These are phyloP conservation scores for Penicillium corylophilum DNA, from an alignment of 2,329 filamentous ascomycete species.

Conservation along the genomic window DNA sequence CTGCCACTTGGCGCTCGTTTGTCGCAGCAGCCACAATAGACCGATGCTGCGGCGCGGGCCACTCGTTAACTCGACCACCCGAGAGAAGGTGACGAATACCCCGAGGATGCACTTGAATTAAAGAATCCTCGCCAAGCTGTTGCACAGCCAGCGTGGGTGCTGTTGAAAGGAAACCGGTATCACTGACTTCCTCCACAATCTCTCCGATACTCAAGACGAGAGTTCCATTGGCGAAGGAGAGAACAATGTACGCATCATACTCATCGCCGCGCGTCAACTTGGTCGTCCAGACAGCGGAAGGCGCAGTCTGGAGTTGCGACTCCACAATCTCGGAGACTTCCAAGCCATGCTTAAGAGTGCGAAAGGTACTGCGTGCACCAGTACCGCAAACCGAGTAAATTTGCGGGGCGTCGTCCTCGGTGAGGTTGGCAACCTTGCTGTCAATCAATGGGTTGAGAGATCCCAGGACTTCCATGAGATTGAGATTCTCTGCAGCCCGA, in stretches of 20 bases:
- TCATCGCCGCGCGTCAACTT: slow-evolving; percentile 79
- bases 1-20: slow-evolving; percentile 88
- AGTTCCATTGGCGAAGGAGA: slow-evolving; percentile 87
- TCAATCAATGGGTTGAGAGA: slow-evolving; percentile 90
- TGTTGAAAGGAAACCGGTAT: slow-evolving; percentile 86
- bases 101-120: slow-evolving; percentile 94
- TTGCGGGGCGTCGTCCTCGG: slow-evolving; percentile 89
- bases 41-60: slow-evolving; percentile 88
- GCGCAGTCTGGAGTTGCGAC: slow-evolving; percentile 83
- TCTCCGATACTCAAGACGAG: slow-evolving; percentile 93
- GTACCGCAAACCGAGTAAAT: slow-evolving; percentile 92
- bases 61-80: slow-evolving; percentile 78
- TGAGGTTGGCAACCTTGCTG: slow-evolving; percentile 87
- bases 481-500: slow-evolving; percentile 75
- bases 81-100: slow-evolving; percentile 88
- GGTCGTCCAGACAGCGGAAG: slow-evolving; percentile 91
- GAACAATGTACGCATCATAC: slow-evolving; percentile 91
- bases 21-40: slow-evolving; percentile 93
- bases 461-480: slow-evolving; percentile 78
- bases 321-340: slow-evolving; percentile 96
- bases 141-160: slow-evolving; percentile 90
- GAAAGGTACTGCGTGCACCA: slow-evolving; percentile 84
- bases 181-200: slow-evolving; percentile 91
- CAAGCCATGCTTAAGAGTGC: slow-evolving; percentile 87
- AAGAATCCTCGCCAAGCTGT: slow-evolving; percentile 86